Base-by-base conservation (phyloP, 2,329 filamentous ascomycete species). In the Penicillium sp. region DNA sequence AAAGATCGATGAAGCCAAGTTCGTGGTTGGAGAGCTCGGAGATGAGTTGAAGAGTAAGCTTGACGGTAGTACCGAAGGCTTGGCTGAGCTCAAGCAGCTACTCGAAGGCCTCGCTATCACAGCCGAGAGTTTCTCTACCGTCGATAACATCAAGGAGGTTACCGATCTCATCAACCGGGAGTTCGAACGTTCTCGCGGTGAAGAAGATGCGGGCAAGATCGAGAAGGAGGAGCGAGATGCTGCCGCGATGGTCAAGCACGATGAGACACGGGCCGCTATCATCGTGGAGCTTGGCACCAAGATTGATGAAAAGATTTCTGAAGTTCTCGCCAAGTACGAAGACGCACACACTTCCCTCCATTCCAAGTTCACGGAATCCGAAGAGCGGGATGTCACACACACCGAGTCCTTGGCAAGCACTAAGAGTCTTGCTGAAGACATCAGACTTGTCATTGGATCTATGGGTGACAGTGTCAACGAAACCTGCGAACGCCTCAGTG, bases 261-360 rank as follows among this genome's bases (percentile, higher is more conserved):
- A 84, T 21, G 83, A 87, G 63, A 76, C 78, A 51, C 81, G 81
- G 55, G 79, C 79, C 7, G 77, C 78, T 29, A 78, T 85, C 27
- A 75, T 85, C 24, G 68, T 77, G 13, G 81, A 83, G 27, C 70
- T 87, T 22, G 75, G 76, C 4, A 72, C 76, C 47, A 85, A 84
- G 72, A 77, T 88, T 38, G 85, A 96, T 57, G 88, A 92, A 66
- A 92, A 91, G 69, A 85, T 97, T 62, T 83, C 83, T 54, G 89
- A 92, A 49, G 80, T 99, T 22, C 85, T 96, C 70, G 79, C 82
- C 62, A 97, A 95, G 71, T 95, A 96, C 67, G 92, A 97, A 51
- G 90, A 94, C 56, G 87, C 92, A 58, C 89, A 95, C 67, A 77
- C 82, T 18, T 79, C 85, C 7, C 82, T 90, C 29, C 89, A 95